These are phyloP conservation scores for Torulaspora maleeae DNA, from an alignment of 805 yeast genomes.

Conservation along the genomic window DNA sequence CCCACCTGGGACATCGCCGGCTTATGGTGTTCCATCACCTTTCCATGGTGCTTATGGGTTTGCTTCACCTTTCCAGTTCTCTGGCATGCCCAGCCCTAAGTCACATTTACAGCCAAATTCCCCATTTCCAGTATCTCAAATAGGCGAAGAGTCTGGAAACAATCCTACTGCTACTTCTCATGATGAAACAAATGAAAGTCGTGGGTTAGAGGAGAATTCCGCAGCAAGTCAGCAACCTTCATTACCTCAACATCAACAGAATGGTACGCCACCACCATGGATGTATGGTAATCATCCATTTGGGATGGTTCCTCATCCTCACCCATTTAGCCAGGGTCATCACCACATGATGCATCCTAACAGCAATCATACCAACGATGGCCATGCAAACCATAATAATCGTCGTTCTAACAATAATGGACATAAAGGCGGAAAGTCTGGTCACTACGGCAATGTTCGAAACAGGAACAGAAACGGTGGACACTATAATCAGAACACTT, in stretches of 20 bases:
- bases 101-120: constrained; percentile 25
- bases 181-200: constrained; percentile 1
- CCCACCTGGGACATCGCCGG: constrained; percentile 21
- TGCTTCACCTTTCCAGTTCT: constrained; percentile 34
- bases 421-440: constrained; percentile 23
- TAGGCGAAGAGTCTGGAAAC: constrained; percentile 6
- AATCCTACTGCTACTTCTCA: constrained; percentile 1
- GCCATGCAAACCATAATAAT: constrained; percentile 15
- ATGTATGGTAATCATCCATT: constrained; percentile 31
- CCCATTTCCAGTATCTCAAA: constrained; percentile 17
- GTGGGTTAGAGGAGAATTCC: neutral
- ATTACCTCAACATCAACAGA: constrained; percentile 21
- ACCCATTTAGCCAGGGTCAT: constrained; percentile 20
- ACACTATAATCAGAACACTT: constrained; percentile 9
- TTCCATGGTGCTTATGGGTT: constrained; percentile 33
- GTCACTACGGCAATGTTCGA: constrained; percentile 11
- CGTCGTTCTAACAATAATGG: constrained; percentile 16
- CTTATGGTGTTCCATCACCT: constrained; percentile 30
- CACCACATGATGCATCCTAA: constrained; percentile 18
- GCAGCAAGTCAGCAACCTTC: neutral
- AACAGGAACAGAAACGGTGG: constrained; percentile 13
- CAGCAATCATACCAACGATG: constrained; percentile 3
- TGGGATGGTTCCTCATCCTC: constrained; percentile 31
- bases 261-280: constrained; percentile 35
- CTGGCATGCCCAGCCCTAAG: constrained; percentile 26